A percentile compares a stretch with the other conserved stretches of the same genome.
phyloP scores from a whole-genome alignment of 495 filamentous ascomycete genomes.

The Neurospora sp. region DNA sequence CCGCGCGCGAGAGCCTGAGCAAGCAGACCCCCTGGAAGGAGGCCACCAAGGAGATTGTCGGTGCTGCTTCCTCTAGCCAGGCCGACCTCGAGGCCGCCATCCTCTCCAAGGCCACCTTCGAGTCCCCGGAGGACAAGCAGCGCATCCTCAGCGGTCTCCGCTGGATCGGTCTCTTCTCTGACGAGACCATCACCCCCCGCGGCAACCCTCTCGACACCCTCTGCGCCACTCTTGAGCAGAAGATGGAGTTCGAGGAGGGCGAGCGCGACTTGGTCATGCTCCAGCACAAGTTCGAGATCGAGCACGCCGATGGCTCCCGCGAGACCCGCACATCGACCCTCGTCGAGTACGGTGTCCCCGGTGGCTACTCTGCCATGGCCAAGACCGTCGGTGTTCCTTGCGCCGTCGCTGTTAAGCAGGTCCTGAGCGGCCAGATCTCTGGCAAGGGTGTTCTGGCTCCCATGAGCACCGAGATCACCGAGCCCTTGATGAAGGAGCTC shows the following conservation, averaged over 20 bases:
- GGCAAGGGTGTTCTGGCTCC: constrained; percentile 77
- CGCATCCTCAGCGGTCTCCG: constrained; percentile 66
- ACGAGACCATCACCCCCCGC: constrained; percentile 58
- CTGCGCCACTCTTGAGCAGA: constrained; percentile 80
- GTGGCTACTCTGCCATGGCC: constrained; percentile 84
- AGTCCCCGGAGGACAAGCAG: constrained; percentile 57
- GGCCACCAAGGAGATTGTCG: constrained; percentile 63
- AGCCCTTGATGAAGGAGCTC: constrained; percentile 55
- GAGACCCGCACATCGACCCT: constrained; percentile 76
- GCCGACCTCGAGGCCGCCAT: constrained; percentile 64
- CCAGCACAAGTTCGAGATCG: constrained; percentile 86
- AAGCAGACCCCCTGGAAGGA: constrained; percentile 65
- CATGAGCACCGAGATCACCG: constrained; percentile 61
- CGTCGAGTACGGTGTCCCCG: constrained; percentile 73
- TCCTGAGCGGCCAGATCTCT: constrained; percentile 70
- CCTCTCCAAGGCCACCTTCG: constrained; percentile 63
- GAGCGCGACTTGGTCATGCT: constrained; percentile 82
- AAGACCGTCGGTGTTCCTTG: constrained; percentile 40
- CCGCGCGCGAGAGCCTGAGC: constrained; percentile 49
- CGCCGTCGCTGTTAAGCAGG: constrained; percentile 59
- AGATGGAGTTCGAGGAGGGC: constrained; percentile 77
- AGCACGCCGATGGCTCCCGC: constrained; percentile 57
- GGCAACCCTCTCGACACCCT: constrained; percentile 83
- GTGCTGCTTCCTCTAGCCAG: constrained; percentile 49
- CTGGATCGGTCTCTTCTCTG: constrained; percentile 85